Evolutionary conservation across 495 filamentous ascomycete species (phyloP).

Genomic region (Hypoxylon crocopeplum): DNA sequence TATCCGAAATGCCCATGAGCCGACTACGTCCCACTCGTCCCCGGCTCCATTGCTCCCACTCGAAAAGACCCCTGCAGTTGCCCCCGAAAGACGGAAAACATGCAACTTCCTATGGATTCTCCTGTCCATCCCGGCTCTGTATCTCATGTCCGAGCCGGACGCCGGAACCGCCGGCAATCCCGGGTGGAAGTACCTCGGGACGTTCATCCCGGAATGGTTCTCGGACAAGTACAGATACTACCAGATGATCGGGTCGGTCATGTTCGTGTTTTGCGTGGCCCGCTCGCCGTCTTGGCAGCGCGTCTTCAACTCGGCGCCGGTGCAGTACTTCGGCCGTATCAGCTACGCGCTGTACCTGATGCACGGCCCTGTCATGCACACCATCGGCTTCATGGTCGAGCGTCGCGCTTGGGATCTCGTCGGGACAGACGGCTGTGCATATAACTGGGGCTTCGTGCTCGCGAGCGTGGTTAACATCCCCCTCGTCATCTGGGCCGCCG

Average conservation of each 20-base stretch:
- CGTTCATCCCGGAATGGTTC: conserved; percentile 49
- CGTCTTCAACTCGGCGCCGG: conserved; percentile 41
- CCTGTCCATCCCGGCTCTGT: conserved; percentile 44
- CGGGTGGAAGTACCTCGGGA: conserved; percentile 49
- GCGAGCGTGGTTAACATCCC: conserved; percentile 46
- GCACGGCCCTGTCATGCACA: conserved; percentile 59
- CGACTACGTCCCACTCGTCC: conserved; percentile 14
- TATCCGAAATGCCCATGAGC: conserved; percentile 38
- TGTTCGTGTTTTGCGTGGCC: conserved; percentile 48
- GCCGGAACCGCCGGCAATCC: conserved; percentile 43
- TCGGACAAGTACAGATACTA: conserved; percentile 52
- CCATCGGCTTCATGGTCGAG: conserved; percentile 49
- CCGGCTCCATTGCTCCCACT: conserved; percentile 28
- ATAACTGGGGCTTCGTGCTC: conserved; percentile 44
- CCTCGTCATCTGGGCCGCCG: conserved; percentile 51
- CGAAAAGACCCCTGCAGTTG: conserved; percentile 13
- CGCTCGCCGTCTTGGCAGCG: conserved; percentile 45
- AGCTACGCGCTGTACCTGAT: conserved; percentile 60
- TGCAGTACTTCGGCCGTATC: conserved; percentile 59
- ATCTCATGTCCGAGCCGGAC: conserved; percentile 53
- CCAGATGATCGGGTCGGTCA: conserved; percentile 47
- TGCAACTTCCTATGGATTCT: conserved; percentile 32
- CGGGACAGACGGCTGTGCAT: conserved; percentile 43
- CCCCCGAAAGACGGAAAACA: conserved; percentile 11
- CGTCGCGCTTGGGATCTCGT: conserved; percentile 43